Percentiles rank a stretch among this genome's conserved stretches.
These are phyloP conservation scores for Sutorius eximius DNA, from an alignment of 1,284 basidiomycete species.

Conservation along the genomic window DNA sequence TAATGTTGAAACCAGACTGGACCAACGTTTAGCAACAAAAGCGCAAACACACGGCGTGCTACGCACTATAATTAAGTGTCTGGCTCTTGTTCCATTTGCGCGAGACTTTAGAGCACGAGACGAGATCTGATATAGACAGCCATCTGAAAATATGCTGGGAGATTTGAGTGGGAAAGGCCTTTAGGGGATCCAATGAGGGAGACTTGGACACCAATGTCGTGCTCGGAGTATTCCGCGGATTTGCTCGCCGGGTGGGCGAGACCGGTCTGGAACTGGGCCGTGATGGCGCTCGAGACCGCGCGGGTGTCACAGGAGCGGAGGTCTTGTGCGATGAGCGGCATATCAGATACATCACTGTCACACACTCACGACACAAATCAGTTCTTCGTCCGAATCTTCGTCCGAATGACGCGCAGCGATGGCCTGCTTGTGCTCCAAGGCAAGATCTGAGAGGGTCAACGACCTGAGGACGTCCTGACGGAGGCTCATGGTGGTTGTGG, in stretches of 20 bases:
- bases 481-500: conserved; percentile 56
- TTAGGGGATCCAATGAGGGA: conserved; percentile 59
- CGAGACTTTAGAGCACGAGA: conserved; percentile 75
- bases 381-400: conserved; percentile 69
- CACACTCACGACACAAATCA: conserved; percentile 69
- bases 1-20: conserved; percentile 91
- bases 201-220: conserved; percentile 29
- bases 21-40: neutral
- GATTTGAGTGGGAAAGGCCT: conserved; percentile 74
- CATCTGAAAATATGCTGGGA: conserved; percentile 73
- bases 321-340: conserved; percentile 42
- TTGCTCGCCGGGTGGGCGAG: conserved; percentile 59
- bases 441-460: conserved; percentile 38
- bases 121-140: conserved; percentile 67
- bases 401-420: conserved; percentile 27
- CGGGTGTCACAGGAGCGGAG: conserved; percentile 68
- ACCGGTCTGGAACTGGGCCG: conserved; percentile 55
- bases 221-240: conserved; percentile 33
- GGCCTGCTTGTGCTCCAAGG: conserved; percentile 18
- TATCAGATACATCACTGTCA: neutral
- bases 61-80: conserved; percentile 84
- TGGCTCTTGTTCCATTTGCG: conserved; percentile 86
- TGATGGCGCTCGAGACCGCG: conserved; percentile 51
- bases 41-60: neutral
- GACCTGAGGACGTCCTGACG: conserved; percentile 72